phyloP scores from a whole-genome alignment of 2,329 filamentous ascomycete genomes.

The Stagonosporopsis tanaceti region DNA sequence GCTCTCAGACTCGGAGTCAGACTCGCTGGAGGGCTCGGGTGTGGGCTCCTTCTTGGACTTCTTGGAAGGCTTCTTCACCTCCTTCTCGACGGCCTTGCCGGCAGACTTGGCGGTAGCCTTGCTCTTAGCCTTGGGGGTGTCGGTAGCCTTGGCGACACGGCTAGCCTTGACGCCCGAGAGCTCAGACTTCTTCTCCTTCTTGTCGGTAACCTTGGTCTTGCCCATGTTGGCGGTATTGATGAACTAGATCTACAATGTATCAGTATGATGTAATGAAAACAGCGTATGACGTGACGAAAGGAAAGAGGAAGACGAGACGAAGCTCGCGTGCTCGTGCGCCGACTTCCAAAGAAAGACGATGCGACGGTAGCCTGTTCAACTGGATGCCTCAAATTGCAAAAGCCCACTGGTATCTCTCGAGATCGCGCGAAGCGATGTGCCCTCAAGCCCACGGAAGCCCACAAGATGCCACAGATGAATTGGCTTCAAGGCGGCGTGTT shows the following conservation, averaged over 20 bases:
- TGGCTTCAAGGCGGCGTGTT: constrained; percentile 59
- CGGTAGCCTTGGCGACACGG: constrained; percentile 71
- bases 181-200: constrained; percentile 68
- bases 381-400: constrained; percentile 53
- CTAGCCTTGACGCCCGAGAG: constrained; percentile 70
- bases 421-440: constrained; percentile 48
- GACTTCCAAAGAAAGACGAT: constrained; percentile 25
- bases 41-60: constrained; percentile 60
- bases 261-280: constrained; percentile 35
- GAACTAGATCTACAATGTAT: constrained; percentile 42
- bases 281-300: constrained; percentile 21
- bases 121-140: constrained; percentile 71
- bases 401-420: constrained; percentile 55
- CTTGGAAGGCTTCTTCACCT: constrained; percentile 59
- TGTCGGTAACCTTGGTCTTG: constrained; percentile 47
- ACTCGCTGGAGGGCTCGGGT: constrained; percentile 49
- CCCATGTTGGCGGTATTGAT: constrained; percentile 41
- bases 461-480: constrained; percentile 57
- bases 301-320: constrained; percentile 31
- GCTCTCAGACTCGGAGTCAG: constrained; percentile 41
- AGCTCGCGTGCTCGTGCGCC: constrained; percentile 36
- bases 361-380: constrained; percentile 46
- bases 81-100: constrained; percentile 53
- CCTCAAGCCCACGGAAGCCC: constrained; percentile 56
- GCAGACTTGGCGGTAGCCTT: constrained; percentile 70